Evolutionary conservation across 345 rosid genomes (phyloP).

Genomic region (Syzygium jambos): DNA sequence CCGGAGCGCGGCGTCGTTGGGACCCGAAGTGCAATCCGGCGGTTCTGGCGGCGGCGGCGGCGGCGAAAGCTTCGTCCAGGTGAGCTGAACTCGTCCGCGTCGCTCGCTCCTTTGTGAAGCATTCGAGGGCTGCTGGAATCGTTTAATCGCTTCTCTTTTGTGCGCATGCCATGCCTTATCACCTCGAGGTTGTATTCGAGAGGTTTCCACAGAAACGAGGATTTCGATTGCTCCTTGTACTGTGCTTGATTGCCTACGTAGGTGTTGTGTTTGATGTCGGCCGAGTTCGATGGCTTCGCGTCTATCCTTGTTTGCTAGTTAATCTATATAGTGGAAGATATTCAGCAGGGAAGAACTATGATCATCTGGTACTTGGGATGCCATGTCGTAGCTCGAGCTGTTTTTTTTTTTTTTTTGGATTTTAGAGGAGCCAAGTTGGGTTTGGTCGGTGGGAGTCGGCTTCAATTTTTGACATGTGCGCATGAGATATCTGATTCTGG

Average conservation of each 20-base stretch:
- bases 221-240: background rate
- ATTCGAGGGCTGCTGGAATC: background rate
- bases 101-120: background rate
- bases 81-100: background rate
- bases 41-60: background rate
- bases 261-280: background rate
- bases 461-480: background rate
- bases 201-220: background rate
- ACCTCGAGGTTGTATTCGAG: background rate
- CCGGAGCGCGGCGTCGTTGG: background rate
- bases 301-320: background rate
- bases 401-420: background rate
- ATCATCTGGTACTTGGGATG: background rate
- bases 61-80: background rate
- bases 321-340: background rate
- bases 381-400: background rate
- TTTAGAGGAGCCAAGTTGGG: background rate
- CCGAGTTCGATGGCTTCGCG: background rate
- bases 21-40: background rate
- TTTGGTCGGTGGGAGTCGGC: background rate
- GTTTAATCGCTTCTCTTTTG: background rate
- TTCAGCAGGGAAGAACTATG: background rate
- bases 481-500: background rate
- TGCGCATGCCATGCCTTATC: background rate
- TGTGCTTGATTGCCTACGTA: background rate